A percentile compares a stretch with the other conserved stretches of the same genome.
phyloP scores from a whole-genome alignment of 768 basidiomycete genomes.

The Amanita pallidorosea region DNA sequence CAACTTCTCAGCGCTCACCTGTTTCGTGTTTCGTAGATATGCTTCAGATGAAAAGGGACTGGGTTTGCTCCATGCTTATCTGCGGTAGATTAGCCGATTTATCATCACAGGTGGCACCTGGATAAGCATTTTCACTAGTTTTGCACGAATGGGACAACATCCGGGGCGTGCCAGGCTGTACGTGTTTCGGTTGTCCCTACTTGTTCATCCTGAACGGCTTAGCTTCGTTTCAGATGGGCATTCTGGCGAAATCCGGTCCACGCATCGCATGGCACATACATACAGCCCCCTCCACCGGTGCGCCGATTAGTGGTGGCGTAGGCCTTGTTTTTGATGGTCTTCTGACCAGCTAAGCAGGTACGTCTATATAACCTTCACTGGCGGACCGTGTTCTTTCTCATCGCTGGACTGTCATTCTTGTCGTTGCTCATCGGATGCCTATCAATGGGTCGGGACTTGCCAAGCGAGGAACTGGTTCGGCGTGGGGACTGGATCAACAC shows the following conservation, averaged over 20 bases:
- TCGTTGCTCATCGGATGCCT: slow-evolving; percentile 42
- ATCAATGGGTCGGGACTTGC: slow-evolving; percentile 49
- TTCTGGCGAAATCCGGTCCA: slow-evolving; percentile 55
- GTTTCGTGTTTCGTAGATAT: too few species aligned
- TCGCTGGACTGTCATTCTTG: slow-evolving; percentile 43
- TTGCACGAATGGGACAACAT: too few species aligned
- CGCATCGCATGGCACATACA: slow-evolving; percentile 59
- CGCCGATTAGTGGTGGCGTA: slow-evolving; percentile 68
- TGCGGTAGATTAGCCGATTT: too few species aligned
- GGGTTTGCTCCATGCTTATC: too few species aligned
- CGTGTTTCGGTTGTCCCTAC: not conserved
- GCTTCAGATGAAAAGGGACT: too few species aligned
- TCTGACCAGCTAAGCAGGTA: slow-evolving; percentile 46
- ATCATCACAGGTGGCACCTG: too few species aligned
- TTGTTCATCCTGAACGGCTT: not conserved
- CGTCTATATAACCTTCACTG: slow-evolving; percentile 4
- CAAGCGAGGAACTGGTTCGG: slow-evolving; percentile 27
- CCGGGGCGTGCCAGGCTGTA: too few species aligned
- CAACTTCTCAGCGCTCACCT: too few species aligned
- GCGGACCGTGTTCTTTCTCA: slow-evolving; percentile 47
- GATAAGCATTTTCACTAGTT: too few species aligned
- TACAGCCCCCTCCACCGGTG: slow-evolving; percentile 84
- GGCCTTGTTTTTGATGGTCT: slow-evolving; percentile 66
- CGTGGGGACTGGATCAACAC: slow-evolving; percentile 76
- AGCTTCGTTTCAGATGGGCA: slow-evolving; percentile 46